Evolutionary conservation across 495 filamentous ascomycete species (phyloP).

Genomic region (Penicillium lagena): DNA sequence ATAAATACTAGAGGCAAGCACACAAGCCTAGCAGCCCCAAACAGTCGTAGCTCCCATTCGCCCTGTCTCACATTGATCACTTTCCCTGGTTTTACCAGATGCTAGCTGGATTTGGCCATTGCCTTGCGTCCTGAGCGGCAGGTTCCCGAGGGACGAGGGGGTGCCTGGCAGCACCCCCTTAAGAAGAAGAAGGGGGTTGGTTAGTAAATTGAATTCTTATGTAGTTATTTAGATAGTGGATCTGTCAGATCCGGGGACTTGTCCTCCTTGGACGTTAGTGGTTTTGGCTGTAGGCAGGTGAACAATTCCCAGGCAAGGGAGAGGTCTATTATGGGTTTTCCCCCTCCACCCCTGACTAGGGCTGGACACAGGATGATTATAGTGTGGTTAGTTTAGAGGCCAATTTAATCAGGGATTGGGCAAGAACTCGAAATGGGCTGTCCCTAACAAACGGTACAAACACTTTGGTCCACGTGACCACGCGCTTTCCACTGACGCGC

Average conservation of each 20-base stretch:
- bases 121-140: slow-evolving; percentile 2
- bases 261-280: slow-evolving; percentile 2
- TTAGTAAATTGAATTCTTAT: too few relatives aligned
- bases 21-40: background rate
- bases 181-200: background rate
- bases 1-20: background rate
- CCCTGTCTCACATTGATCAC: slow-evolving; percentile 16
- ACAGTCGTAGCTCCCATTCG: slow-evolving; percentile 12
- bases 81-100: slow-evolving; percentile 1
- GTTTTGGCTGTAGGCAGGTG: background rate
- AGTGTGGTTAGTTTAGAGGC: too few relatives aligned
- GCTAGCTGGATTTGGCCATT: background rate
- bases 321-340: background rate
- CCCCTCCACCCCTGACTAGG: too few relatives aligned
- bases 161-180: background rate
- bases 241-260: slow-evolving; percentile 13
- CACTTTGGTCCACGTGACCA: slow-evolving; percentile 4
- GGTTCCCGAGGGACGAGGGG: too few relatives aligned
- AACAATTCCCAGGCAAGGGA: background rate
- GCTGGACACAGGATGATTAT: too few relatives aligned
- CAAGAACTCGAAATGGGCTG: background rate
- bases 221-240: slow-evolving; percentile 3
- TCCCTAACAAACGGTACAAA: background rate
- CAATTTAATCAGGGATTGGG: too few relatives aligned
- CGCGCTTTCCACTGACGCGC: slow-evolving; percentile 2